Evolutionary conservation across 1,284 basidiomycete genomes (phyloP), one percentile per base, ranked within the genome.

Genomic region (Heterobasidion irregulare): DNA sequence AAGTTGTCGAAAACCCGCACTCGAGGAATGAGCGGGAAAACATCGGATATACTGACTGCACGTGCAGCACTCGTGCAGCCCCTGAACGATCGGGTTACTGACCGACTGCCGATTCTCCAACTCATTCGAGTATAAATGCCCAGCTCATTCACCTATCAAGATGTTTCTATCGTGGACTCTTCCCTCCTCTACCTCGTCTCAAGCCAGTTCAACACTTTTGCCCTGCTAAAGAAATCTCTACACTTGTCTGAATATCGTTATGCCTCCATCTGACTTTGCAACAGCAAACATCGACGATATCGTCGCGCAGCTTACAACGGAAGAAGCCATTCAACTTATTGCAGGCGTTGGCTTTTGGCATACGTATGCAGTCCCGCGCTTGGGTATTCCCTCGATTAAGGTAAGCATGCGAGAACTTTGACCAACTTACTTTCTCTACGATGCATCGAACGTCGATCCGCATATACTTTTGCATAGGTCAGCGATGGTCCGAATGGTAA

Each of bases 301-400:
- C 53, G 72, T 89, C 53, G 77, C 81, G n/a, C 71, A 80, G 56
- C 70, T 89, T 58, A 86, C 84, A 1, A 83, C 78, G 0, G 84
- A 87, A 45, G 86, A 89, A 63, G 80, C 86, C 2, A 88, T 89
- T 60, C 70, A 74, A 18, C 73, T 91, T 32, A 83, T 80, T 12
- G 83, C 83, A 4, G 88, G 87, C 38, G 83, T 84, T 33, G 86
- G 86, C 19, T 83, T 85, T 64, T 90, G 88, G 89, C 81, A 87
- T 64, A 90, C 88, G 0, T 78, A 82, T 55, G 74, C 72, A 8
- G 69, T 90, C 18, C 77, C 82, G 8, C 72, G 86, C 7, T 72
- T 89, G 2, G 82, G 82, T 0, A 72, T 92, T 51, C 88, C 88
- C 34, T 78, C 86, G 9, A 72, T 91, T 63, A 87, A 90, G 72